phyloP scores from a whole-genome alignment of 169 alveolate species.

The Eimeria maxima region DNA sequence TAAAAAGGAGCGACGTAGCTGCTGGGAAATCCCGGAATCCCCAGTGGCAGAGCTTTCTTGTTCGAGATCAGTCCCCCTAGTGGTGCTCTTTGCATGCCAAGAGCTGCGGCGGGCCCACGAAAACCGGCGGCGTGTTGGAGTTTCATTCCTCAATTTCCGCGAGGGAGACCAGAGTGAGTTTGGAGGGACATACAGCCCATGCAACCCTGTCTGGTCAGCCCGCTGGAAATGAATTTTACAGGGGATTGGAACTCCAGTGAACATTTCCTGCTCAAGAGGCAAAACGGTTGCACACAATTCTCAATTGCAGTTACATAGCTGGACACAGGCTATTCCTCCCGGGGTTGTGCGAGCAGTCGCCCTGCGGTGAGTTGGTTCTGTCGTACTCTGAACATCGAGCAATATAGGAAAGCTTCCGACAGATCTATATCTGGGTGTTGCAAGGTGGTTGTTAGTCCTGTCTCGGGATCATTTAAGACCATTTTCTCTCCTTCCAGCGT shows the following conservation, averaged over 20 bases:
- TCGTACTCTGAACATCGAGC: slow-evolving; percentile 61
- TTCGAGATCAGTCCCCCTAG: not conserved
- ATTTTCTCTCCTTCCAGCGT: slow-evolving; percentile 28
- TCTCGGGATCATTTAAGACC: not conserved
- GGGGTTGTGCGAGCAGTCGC: not conserved
- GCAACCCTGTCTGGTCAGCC: slow-evolving; percentile 59
- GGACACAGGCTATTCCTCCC: not conserved
- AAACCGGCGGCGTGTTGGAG: not conserved
- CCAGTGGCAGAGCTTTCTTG: not conserved
- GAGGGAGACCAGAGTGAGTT: slow-evolving; percentile 60
- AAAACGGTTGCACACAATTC: not conserved
- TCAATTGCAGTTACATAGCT: not conserved
- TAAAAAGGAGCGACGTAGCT: not conserved
- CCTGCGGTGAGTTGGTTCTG: not conserved
- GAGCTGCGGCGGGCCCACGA: slow-evolving; percentile 65
- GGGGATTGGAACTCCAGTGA: slow-evolving; percentile 52
- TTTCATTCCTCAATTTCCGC: not conserved
- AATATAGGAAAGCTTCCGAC: slow-evolving; percentile 3
- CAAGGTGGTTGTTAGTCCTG: slow-evolving; percentile 18
- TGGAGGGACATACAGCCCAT: slow-evolving; percentile 66
- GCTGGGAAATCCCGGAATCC: not conserved
- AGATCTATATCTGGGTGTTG: slow-evolving; percentile 47
- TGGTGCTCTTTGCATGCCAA: not conserved
- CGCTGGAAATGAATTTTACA: slow-evolving; percentile 53
- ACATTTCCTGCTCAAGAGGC: slow-evolving; percentile 4